Percentiles rank a stretch among this genome's conserved stretches.
phyloP scores from a whole-genome alignment of 2,329 filamentous ascomycete genomes.

The Colletotrichum liaoningense region DNA sequence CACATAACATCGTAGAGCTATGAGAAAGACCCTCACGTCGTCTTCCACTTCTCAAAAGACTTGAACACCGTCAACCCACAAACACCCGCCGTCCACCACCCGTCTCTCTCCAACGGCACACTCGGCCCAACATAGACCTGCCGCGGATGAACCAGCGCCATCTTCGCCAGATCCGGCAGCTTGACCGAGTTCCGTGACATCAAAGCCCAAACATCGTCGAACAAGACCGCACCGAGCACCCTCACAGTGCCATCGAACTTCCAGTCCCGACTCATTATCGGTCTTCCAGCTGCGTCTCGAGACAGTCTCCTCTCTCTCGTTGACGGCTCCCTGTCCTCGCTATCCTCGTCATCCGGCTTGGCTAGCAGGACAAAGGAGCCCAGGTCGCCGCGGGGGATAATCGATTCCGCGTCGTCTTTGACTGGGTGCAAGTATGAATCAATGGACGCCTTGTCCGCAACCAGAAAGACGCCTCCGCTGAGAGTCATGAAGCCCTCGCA shows the following conservation, averaged over 20 bases:
- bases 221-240: slow-evolving; percentile 19
- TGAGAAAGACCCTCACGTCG: not conserved
- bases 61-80: slow-evolving; percentile 8
- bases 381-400: slow-evolving; percentile 21
- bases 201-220: slow-evolving; percentile 16
- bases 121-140: slow-evolving; percentile 19
- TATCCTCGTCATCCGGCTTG: slow-evolving; percentile 12
- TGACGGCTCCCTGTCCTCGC: not conserved
- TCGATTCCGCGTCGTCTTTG: not conserved
- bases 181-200: not conserved
- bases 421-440: slow-evolving; percentile 40
- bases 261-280: not conserved
- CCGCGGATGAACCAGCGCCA: slow-evolving; percentile 1
- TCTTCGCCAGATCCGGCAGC: not conserved
- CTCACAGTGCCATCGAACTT: not conserved
- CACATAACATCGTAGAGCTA: not conserved
- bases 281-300: slow-evolving; percentile 1
- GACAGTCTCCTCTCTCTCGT: not conserved
- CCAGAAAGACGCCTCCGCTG: slow-evolving; percentile 33
- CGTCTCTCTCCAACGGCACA: slow-evolving; percentile 13
- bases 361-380: slow-evolving; percentile 39
- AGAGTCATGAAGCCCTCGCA: not conserved
- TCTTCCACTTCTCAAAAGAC: slow-evolving; percentile 17
- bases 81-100: not conserved
- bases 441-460: slow-evolving; percentile 40